These are phyloP conservation scores for Komagataea norvegica DNA, from an alignment of 1,139 yeast genomes.

Conservation along the genomic window DNA sequence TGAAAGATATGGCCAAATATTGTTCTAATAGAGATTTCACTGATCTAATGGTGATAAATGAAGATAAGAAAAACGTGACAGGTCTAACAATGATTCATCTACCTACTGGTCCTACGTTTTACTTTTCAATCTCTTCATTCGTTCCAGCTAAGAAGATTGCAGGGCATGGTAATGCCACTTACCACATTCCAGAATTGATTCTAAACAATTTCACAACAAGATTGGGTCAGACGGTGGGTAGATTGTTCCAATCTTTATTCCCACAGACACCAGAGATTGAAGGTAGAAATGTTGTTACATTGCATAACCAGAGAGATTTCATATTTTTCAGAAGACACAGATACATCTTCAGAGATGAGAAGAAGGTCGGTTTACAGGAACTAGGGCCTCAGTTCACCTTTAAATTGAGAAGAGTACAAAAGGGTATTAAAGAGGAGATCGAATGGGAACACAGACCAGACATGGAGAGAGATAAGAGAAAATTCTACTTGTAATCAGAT, in stretches of 20 bases:
- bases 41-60: slow-evolving; percentile 83
- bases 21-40: slow-evolving; percentile 82
- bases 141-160: slow-evolving; percentile 67
- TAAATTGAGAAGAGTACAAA: slow-evolving; percentile 80
- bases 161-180: slow-evolving; percentile 90
- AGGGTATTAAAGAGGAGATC: slow-evolving; percentile 84
- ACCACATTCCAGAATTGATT: slow-evolving; percentile 86
- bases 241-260: slow-evolving; percentile 84
- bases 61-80: slow-evolving; percentile 85
- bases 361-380: slow-evolving; percentile 90
- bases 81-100: slow-evolving; percentile 90
- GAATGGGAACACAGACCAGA: slow-evolving; percentile 97
- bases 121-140: slow-evolving; percentile 79
- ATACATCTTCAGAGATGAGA: slow-evolving; percentile 83
- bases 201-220: slow-evolving; percentile 89
- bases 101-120: slow-evolving; percentile 93
- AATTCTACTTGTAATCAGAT: slow-evolving; percentile 63
- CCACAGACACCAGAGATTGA: slow-evolving; percentile 91
- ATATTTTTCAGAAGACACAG: slow-evolving; percentile 94
- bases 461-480: slow-evolving; percentile 93
- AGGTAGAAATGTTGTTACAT: slow-evolving; percentile 92
- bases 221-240: slow-evolving; percentile 87
- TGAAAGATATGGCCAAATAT: slow-evolving; percentile 81
- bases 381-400: slow-evolving; percentile 95
- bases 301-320: slow-evolving; percentile 94